Conservation (phyloP, 83 land plant genomes). For the Picea engelmannii region DNA sequence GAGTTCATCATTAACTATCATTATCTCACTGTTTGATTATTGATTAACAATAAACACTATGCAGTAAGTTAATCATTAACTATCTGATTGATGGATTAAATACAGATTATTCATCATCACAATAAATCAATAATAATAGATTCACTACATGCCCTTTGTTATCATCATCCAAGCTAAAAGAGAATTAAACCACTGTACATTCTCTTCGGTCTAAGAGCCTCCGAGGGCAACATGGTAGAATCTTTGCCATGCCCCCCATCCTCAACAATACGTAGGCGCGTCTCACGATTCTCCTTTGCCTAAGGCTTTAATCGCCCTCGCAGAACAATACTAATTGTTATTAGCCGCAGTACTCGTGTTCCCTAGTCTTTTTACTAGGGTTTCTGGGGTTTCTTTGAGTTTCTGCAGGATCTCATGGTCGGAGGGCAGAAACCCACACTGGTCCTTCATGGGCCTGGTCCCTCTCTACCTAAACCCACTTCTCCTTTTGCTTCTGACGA, state of each 20-base stretch:
- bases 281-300: constrained; percentile 39
- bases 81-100: too few species aligned
- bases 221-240: constrained; percentile 35
- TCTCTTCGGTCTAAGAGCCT: constrained; percentile 33
- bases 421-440: constrained; percentile 11
- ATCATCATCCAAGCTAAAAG: constrained; percentile 68
- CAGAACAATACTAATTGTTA: constrained; percentile 14
- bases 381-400: constrained; percentile 8
- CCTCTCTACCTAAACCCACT: constrained; percentile 21
- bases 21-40: too few species aligned
- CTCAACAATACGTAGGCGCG: constrained; percentile 45
- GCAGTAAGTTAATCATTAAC: too few species aligned
- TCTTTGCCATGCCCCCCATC: constrained; percentile 49
- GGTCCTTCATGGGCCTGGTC: constrained; percentile 25
- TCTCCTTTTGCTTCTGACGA: too few species aligned
- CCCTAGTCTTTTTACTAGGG: constrained; percentile 3
- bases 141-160: constrained; percentile 70
- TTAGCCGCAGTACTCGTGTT: not conserved
- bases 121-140: too few species aligned
- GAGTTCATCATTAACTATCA: too few species aligned
- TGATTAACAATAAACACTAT: too few species aligned
- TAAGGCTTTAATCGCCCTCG: constrained; percentile 25
- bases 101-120: too few species aligned
- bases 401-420: not conserved
- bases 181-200: constrained; percentile 38